Evolutionary conservation across 352 stramenopile species (phyloP).

Genomic region (Globisporangium cederbergense): DNA sequence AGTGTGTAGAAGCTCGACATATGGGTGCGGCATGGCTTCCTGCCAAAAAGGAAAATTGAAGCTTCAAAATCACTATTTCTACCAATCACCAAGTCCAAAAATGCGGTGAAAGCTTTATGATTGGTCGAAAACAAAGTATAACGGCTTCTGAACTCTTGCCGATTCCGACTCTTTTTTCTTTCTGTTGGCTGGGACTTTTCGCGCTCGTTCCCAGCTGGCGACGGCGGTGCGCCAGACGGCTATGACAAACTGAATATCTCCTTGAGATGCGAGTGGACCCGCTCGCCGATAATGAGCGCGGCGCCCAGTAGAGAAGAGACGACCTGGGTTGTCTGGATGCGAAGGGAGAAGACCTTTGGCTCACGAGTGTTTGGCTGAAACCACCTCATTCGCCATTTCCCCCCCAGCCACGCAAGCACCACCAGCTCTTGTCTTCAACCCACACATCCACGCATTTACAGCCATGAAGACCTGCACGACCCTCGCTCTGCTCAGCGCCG

Average conservation of each 20-base stretch:
- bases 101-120: not conserved
- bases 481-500: slow-evolving; percentile 15
- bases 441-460: not conserved
- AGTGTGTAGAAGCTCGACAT: slow-evolving; percentile 3
- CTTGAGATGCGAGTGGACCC: not conserved
- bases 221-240: not conserved
- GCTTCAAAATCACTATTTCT: not conserved
- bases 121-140: not conserved
- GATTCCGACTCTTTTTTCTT: slow-evolving; percentile 1
- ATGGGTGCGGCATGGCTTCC: not conserved
- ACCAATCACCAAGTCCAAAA: not conserved
- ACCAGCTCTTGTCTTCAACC: not conserved
- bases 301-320: not conserved
- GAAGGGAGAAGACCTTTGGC: not conserved
- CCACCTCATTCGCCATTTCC: slow-evolving; percentile 3
- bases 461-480: slow-evolving; percentile 29
- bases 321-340: not conserved
- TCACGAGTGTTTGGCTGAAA: not conserved
- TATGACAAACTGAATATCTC: slow-evolving; percentile 3
- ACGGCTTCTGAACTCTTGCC: not conserved
- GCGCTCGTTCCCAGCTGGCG: slow-evolving; percentile 5
- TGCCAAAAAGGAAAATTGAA: not conserved
- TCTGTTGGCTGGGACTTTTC: slow-evolving; percentile 1
- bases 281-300: not conserved
- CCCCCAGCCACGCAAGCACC: not conserved